Evolutionary conservation across 805 yeast species (phyloP).

Genomic region (Wickerhamiella allomyrinae): DNA sequence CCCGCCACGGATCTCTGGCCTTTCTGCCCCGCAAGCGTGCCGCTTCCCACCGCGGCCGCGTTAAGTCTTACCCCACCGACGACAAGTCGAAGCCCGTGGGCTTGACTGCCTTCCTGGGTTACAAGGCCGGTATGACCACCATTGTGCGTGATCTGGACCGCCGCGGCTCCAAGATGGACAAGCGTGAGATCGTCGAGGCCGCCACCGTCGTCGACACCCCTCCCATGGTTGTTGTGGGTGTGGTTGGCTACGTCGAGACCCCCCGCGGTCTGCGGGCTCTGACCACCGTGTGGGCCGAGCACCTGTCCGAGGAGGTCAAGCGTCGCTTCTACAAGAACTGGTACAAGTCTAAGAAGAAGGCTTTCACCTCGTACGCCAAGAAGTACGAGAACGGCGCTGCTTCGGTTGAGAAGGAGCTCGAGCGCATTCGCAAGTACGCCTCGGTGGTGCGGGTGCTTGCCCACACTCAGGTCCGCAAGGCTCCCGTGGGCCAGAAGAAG

Average conservation of each 20-base stretch:
- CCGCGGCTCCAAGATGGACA: constrained; percentile 99
- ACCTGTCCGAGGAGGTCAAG: constrained; percentile 96
- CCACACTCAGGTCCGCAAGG: constrained; percentile 99
- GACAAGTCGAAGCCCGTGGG: constrained; percentile 95
- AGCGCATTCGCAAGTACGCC: constrained; percentile 97
- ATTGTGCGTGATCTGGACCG: constrained; percentile 99
- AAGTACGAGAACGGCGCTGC: constrained; percentile 89
- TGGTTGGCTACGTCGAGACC: constrained; percentile 99
- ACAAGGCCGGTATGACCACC: constrained; percentile 99
- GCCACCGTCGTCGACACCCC: constrained; percentile 99
- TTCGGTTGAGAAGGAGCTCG: constrained; percentile 87
- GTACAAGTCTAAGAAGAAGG: constrained; percentile 99
- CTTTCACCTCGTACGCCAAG: constrained; percentile 99
- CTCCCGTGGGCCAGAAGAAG: constrained; percentile 98
- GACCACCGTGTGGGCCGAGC: constrained; percentile 99
- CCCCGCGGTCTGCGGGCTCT: constrained; percentile 99
- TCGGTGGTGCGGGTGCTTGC: constrained; percentile 97
- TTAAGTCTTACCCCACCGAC: constrained; percentile 98
- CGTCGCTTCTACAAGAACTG: constrained; percentile 99
- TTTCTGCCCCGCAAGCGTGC: constrained; percentile 99
- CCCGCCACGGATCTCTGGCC: constrained; percentile 99
- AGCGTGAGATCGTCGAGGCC: constrained; percentile 99
- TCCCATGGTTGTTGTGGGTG: constrained; percentile 98
- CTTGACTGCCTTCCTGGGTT: constrained; percentile 98
- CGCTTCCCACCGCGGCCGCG: constrained; percentile 95